Evolutionary conservation across 345 rosid species (phyloP), one percentile per base, ranked within the genome.

Genomic region (Sapria himalayana): DNA sequence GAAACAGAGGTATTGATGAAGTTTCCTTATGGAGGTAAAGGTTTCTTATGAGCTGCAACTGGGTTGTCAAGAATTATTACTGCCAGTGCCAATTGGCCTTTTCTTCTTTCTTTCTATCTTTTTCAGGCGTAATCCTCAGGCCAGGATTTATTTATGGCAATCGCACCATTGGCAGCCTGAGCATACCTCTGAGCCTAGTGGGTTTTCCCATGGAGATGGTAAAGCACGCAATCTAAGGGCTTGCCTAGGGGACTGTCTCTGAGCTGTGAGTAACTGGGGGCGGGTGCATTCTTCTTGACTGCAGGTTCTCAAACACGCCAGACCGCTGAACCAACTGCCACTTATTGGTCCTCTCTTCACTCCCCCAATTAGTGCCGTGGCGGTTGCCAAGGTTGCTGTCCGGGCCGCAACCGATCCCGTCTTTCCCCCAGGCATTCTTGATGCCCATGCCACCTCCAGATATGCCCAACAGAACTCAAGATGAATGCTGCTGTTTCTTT

Each of bases 121-220:
- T 36, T 43, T 46, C 75, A 82, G 98, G 95, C 13, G 70, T 89
- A 52, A 71, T 89, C 41, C 56, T 84, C 64, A 73, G 93, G 56
- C 99, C 99, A 15, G 99, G 99, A 43, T 89, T 84, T 53, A 89
- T 89, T 33, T 60, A 84, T 32, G 99, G 99, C 48, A 79, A 93
- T 44, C 95, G 95, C 16, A 60, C 40, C 16, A 80, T 89, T 54
- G 81, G 95, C 32, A 71, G 66, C 51, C 8, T 77, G 71, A 84
- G 77, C 59, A 24, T 89, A 42, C 95, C 95, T 33, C 74, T 89
- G 15, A 78, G 93, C 22, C 60, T 77, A 3, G 49, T 89, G 56
- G 99, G 95, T 34, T 79, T 74, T 21, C 99, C 95, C 7, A 9
- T 89, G 73, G 94, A 82, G 65, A 76, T 67, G 93, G 98, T 82